Evolutionary conservation across 2,329 filamentous ascomycete genomes (phyloP).

Genomic region (Talaromyces pinophilus): DNA sequence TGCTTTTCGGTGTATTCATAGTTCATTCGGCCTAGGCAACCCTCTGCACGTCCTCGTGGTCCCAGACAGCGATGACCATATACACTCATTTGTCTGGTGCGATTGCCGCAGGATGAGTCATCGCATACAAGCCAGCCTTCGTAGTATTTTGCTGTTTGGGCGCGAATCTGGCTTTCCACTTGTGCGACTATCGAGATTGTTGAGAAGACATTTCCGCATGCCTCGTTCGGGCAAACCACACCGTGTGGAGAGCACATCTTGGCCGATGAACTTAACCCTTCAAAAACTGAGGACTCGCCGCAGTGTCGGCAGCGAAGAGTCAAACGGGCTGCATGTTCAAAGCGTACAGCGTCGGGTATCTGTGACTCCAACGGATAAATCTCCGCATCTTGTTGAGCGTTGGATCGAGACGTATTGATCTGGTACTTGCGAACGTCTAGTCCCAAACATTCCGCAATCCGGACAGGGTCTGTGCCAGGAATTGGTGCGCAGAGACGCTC

Average conservation of each 20-base stretch:
- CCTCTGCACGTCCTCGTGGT: slow-evolving; percentile 77
- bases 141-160: slow-evolving; percentile 81
- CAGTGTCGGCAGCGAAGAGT: slow-evolving; percentile 79
- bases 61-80: slow-evolving; percentile 89
- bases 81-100: slow-evolving; percentile 88
- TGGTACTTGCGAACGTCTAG: slow-evolving; percentile 87
- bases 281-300: slow-evolving; percentile 70
- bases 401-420: slow-evolving; percentile 60
- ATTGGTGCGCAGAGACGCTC: slow-evolving; percentile 98
- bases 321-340: slow-evolving; percentile 76
- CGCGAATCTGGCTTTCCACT: slow-evolving; percentile 79
- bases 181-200: slow-evolving; percentile 80
- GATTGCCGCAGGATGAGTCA: slow-evolving; percentile 80
- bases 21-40: slow-evolving; percentile 82
- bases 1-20: slow-evolving; percentile 87
- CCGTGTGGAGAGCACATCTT: slow-evolving; percentile 71
- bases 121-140: slow-evolving; percentile 90
- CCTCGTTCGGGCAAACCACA: slow-evolving; percentile 65
- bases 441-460: slow-evolving; percentile 89
- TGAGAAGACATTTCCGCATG: slow-evolving; percentile 66
- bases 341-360: slow-evolving; percentile 87
- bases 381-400: slow-evolving; percentile 61
- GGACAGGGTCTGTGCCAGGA: slow-evolving; percentile 82
- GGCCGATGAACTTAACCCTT: slow-evolving; percentile 66
- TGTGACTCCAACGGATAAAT: slow-evolving; percentile 93